Evolutionary conservation across 2,329 filamentous ascomycete species (phyloP).

Genomic region (Alternaria gansuensis): DNA sequence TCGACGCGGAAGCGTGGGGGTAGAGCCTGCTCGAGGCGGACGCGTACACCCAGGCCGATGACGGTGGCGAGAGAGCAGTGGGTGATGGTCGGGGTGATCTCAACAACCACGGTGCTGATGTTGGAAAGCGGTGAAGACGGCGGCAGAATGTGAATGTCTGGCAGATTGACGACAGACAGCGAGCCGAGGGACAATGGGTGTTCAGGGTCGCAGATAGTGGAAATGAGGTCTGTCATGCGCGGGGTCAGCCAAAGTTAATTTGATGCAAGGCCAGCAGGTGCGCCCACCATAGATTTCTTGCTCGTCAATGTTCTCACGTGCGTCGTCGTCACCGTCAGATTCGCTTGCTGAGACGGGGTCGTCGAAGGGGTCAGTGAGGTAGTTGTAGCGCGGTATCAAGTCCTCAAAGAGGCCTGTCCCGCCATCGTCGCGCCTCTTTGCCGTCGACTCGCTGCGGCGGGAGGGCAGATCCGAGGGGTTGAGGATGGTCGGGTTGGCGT

Average conservation of each 20-base stretch:
- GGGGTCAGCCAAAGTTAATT: conserved; percentile 33
- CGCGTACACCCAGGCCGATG: conserved; percentile 90
- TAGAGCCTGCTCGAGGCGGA: conserved; percentile 87
- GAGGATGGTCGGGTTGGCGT: conserved; percentile 93
- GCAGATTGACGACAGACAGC: conserved; percentile 93
- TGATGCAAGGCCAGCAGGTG: conserved; percentile 4
- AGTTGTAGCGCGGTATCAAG: conserved; percentile 60
- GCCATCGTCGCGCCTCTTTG: conserved; percentile 57
- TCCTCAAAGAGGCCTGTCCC: conserved; percentile 64
- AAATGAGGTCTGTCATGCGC: conserved; percentile 77
- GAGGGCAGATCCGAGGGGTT: conserved; percentile 89
- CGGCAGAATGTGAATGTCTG: conserved; percentile 83
- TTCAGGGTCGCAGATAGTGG: conserved; percentile 93
- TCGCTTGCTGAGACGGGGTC: conserved; percentile 49
- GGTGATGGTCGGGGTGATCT: conserved; percentile 95
- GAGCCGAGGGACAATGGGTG: conserved; percentile 94
- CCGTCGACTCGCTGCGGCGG: conserved; percentile 63
- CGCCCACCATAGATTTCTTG: conserved; percentile 89
- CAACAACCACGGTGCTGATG: conserved; percentile 80
- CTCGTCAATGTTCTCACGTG: conserved; percentile 87
- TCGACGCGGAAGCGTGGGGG: conserved; percentile 92
- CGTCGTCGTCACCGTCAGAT: conserved; percentile 67
- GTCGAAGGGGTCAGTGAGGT: conserved; percentile 60
- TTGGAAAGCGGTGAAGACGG: conserved; percentile 69
- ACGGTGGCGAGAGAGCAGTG: conserved; percentile 97